Percentiles rank a stretch among this genome's conserved stretches.
Evolutionary conservation across 345 rosid species (phyloP).

Genomic region (Acer campestre): DNA sequence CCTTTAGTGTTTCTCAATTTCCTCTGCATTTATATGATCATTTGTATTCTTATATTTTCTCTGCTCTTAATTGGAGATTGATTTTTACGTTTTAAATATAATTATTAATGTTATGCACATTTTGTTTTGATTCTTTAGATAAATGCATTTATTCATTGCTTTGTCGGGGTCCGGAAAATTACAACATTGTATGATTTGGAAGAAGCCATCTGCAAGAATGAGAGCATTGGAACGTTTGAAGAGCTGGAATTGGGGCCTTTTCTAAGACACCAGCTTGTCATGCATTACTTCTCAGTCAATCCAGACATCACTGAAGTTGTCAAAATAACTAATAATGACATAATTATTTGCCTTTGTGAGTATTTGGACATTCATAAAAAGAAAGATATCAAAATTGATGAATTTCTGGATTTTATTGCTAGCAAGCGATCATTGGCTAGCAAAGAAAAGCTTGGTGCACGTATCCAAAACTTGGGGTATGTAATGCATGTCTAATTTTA

Average conservation of each 20-base stretch:
- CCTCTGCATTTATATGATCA: not conserved
- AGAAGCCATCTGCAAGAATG: slow-evolving; percentile 64
- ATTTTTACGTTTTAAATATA: not conserved
- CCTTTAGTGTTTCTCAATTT: not conserved
- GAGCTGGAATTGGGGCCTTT: slow-evolving; percentile 79
- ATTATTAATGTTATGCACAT: not conserved
- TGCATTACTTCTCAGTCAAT: slow-evolving; percentile 59
- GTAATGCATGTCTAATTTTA: slow-evolving; percentile 22
- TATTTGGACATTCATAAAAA: slow-evolving; percentile 38
- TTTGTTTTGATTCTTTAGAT: slow-evolving; percentile 43
- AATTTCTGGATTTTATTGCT: slow-evolving; percentile 74
- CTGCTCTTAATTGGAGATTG: not conserved
- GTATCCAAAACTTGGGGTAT: slow-evolving; percentile 76
- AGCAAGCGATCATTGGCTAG: slow-evolving; percentile 45
- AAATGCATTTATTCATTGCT: slow-evolving; percentile 90
- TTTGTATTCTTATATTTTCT: not conserved
- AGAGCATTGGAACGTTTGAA: slow-evolving; percentile 65
- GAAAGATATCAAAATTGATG: slow-evolving; percentile 46
- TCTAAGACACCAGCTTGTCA: slow-evolving; percentile 63
- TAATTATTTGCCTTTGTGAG: slow-evolving; percentile 52
- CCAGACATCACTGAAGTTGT: slow-evolving; percentile 43
- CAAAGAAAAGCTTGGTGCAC: slow-evolving; percentile 77
- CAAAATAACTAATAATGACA: slow-evolving; percentile 65
- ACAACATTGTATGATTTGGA: slow-evolving; percentile 81
- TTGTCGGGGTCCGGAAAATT: slow-evolving; percentile 62